Conservation (phyloP, 1,284 basidiomycete genomes). For the Grifola frondosa region DNA sequence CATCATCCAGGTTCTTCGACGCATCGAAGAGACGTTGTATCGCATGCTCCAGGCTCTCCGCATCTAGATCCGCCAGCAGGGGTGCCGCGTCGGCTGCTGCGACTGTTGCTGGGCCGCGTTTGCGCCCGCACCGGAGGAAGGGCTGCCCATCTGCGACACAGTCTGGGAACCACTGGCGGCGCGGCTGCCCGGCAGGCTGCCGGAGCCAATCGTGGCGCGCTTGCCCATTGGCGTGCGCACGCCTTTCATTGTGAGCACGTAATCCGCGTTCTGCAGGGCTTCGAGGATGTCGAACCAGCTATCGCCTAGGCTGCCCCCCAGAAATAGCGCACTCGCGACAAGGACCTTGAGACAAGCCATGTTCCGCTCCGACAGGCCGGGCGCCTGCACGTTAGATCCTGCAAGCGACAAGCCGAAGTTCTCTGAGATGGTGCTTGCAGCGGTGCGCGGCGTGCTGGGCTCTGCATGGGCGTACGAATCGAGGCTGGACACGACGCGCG, state of each 20-base stretch:
- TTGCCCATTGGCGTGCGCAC: slow-evolving; percentile 31
- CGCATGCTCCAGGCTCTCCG: slow-evolving; percentile 66
- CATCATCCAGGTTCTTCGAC: slow-evolving; percentile 80
- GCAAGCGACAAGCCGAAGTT: slow-evolving; percentile 62
- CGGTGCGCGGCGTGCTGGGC: slow-evolving; percentile 60
- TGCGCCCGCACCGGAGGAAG: slow-evolving; percentile 7
- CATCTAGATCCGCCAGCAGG: slow-evolving; percentile 71
- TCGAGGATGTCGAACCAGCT: slow-evolving; percentile 94
- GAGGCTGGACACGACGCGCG: slow-evolving; percentile 81
- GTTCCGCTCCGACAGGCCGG: slow-evolving; percentile 85
- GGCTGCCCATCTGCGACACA: slow-evolving; percentile 7
- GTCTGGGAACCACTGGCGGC: slow-evolving; percentile 32
- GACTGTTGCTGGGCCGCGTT: slow-evolving; percentile 10
- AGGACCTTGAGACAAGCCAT: slow-evolving; percentile 87
- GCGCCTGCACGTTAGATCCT: slow-evolving; percentile 43
- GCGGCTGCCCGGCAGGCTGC: slow-evolving; percentile 33
- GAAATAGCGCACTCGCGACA: slow-evolving; percentile 75
- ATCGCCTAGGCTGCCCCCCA: slow-evolving; percentile 81
- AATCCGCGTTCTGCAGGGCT: slow-evolving; percentile 89
- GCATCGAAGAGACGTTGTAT: slow-evolving; percentile 85
- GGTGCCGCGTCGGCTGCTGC: slow-evolving; percentile 41
- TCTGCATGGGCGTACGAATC: slow-evolving; percentile 62
- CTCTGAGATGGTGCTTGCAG: slow-evolving; percentile 62
- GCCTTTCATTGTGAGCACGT: slow-evolving; percentile 72
- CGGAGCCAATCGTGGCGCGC: slow-evolving; percentile 37